These are phyloP conservation scores for Lathyrus tuberosus DNA, from an alignment of 306 rosid species.

Conservation along the genomic window DNA sequence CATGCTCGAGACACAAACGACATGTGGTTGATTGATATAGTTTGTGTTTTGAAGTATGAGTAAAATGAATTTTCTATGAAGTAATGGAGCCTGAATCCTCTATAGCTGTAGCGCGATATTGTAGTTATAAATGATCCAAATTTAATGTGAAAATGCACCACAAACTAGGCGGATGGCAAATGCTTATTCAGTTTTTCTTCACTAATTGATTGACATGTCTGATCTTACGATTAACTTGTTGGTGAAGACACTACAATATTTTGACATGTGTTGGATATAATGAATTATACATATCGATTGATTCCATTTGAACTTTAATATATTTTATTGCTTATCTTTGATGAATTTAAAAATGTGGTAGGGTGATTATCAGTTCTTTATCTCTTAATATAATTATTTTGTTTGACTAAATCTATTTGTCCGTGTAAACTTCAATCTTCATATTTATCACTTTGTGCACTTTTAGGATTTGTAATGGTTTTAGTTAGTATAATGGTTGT, in stretches of 20 bases:
- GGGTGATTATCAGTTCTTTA: slow-evolving; percentile 1
- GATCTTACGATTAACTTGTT: not conserved
- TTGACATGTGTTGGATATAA: not conserved
- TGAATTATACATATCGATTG: slow-evolving; percentile 2
- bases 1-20: not conserved
- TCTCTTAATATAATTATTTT: slow-evolving; percentile 10
- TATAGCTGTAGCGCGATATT: not conserved
- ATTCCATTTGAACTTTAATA: slow-evolving; percentile 7
- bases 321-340: slow-evolving; percentile 14
- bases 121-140: not conserved
- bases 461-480: slow-evolving; percentile 22
- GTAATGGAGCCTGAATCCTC: not conserved
- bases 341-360: slow-evolving; percentile 4
- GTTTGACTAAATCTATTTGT: not conserved
- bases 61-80: not conserved
- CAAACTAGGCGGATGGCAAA: not conserved
- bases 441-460: slow-evolving; percentile 26
- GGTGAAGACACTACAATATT: not conserved
- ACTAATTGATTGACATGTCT: not conserved
- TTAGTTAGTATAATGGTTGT: slow-evolving; percentile 28
- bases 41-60: not conserved
- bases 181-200: slow-evolving; percentile 6
- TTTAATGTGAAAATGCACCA: not conserved
- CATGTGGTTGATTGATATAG: slow-evolving; percentile 3
- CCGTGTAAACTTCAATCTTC: slow-evolving; percentile 14